Evolutionary conservation across 176 grass and related monocot species (phyloP), one percentile per base, ranked within the genome.

Genomic region (Poa annua): DNA sequence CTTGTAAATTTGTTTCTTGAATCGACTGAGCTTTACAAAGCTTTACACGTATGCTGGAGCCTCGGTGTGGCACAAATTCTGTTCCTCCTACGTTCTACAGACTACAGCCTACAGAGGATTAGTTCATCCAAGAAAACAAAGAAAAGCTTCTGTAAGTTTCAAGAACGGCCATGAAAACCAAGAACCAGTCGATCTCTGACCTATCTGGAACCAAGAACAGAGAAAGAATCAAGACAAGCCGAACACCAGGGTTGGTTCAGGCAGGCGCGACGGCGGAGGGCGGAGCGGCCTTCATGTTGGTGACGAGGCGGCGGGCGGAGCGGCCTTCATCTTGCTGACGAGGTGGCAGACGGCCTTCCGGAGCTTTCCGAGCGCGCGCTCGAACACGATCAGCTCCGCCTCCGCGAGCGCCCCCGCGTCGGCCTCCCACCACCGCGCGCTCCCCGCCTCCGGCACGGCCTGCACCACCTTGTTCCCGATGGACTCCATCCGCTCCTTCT

Each of bases 401-500:
- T 15, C 47, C n/a, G 45, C 63, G 64, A 81, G 64, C 64, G 47
- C 20, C 64, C 54, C 64, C 7, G 52, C 33, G 64, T 81, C 64
- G 47, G 64, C 79, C 79, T 81, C 64, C 79, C 64, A 81, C 64
- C 79, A 81, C 20, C 24, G 24, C 48, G 32, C 11, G 7, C 33
- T 32, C 4, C 60, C 25, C 11, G 60, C 11, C 21, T 12, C 56
- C 21, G 56, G 9, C 60, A 63, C 25, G 60, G 11, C 24, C 4
- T 11, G 24, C 57, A 5, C 13, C 57, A 62, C 22, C 59, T 29
- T 62, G 22, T 1, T 24, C 13, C 11, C 59, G 59, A 62, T 3
- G 9, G 22, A 4, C 10, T 29, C 3, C 59, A 29, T 63, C 24
- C 25, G 60, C 24, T 1, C 24, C 60, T 63, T 63, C 60, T 29